Base-by-base conservation (phyloP, 2,329 filamentous ascomycete species). In the Colletotrichum musae region DNA sequence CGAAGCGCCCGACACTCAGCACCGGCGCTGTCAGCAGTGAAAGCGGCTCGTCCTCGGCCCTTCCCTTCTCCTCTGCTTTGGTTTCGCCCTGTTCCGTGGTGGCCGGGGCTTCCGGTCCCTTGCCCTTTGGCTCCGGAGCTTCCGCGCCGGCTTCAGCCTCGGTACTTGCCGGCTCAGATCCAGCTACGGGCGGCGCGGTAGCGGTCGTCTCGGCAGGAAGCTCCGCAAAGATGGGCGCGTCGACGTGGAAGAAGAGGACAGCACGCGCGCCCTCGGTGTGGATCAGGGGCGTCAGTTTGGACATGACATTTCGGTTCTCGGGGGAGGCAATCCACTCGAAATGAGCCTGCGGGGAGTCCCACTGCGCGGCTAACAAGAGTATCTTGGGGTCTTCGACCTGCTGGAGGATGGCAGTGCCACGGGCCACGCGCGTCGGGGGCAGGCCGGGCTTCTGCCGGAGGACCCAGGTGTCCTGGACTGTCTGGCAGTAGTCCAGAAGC, bases 311-410 rank as follows among this genome's bases (percentile, higher is more conserved):
- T 58, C 77, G 70, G 73, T 86, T 86, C 39, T 81, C 81, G 3
- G 76, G 71, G 58, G 80, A 83, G 52, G 77, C 75, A 57, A 85
- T 80, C 84, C 85, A 87, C 58, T 79, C 71, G 54, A 68, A 70
- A 66, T 87, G 84, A 5, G 79, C 79, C 15, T 77, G 79, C 21
- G 79, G 77, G 0, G 80, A 83, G 63, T 80, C 77, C 85, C 85
- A 86, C 12, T 80, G 78, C 18, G 84, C 81, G 5, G 81, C 82
- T 71, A 87, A 77, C 71, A 87, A 75, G n/a, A 83, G 68, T 32
- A 75, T 73, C 2, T 78, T 74, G 12, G 79, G 78, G 62, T 83
- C 76, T 52, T 81, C 78, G 65, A 78, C 54, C 71, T 82, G 79
- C 48, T 77, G 74, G 68, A 80, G 78, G 41, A 81, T 70, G 45